phyloP scores from a whole-genome alignment of 768 basidiomycete genomes.

The Gymnopilus junonius region DNA sequence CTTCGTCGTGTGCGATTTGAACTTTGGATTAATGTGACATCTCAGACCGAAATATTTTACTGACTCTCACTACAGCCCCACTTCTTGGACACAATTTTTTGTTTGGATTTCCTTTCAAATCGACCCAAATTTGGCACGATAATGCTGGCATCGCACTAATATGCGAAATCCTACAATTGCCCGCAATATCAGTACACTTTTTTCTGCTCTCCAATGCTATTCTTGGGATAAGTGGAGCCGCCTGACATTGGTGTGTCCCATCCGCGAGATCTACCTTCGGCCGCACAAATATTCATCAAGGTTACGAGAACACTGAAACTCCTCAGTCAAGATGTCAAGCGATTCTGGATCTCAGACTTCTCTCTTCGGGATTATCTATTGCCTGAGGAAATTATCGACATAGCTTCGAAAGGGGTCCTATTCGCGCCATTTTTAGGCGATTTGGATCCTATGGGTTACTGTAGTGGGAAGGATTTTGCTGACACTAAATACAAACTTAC shows the following conservation, averaged over 20 bases:
- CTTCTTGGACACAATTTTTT: background rate
- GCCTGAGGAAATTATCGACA: background rate
- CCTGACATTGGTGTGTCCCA: background rate
- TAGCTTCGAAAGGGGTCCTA: background rate
- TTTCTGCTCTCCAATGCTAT: background rate
- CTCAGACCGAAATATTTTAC: too few species aligned
- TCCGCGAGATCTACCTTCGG: background rate
- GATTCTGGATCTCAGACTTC: background rate
- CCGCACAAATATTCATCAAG: conserved; percentile 1
- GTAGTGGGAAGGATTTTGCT: background rate
- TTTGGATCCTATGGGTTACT: background rate
- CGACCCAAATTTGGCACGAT: too few species aligned
- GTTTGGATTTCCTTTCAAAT: background rate
- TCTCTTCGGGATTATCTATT: background rate
- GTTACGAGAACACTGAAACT: background rate
- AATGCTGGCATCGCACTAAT: background rate
- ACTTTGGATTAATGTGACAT: too few species aligned
- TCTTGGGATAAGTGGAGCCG: background rate
- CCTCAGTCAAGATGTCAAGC: background rate
- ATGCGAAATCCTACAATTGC: background rate
- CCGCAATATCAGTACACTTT: too few species aligned
- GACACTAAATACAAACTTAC: background rate
- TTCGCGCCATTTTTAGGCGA: background rate
- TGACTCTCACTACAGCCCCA: too few species aligned
- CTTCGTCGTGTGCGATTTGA: background rate